These are phyloP conservation scores for Elaeis guineensis DNA, from an alignment of 176 grass and related monocot species.

Conservation along the genomic window DNA sequence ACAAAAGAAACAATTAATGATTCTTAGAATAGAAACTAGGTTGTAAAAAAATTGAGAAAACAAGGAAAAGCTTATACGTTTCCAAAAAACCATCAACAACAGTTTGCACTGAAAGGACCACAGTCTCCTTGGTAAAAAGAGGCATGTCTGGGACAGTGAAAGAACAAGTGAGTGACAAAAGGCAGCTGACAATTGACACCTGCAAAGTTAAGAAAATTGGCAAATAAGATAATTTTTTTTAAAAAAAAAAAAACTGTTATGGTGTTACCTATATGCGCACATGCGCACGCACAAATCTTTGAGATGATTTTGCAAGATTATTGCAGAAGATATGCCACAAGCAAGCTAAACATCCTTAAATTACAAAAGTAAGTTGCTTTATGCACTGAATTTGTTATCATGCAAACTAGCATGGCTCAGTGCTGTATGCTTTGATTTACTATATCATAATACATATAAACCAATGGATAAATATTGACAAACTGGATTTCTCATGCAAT, in stretches of 20 bases:
- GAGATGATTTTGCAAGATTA: too few species aligned
- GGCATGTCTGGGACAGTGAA: slow-evolving; percentile 44
- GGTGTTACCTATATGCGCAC: too few species aligned
- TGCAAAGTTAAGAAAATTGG: slow-evolving; percentile 34
- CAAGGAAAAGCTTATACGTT: slow-evolving; percentile 40
- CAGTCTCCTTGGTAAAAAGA: slow-evolving; percentile 56
- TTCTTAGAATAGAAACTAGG: slow-evolving; percentile 4
- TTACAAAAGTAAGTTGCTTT: too few species aligned
- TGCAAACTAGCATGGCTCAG: too few species aligned
- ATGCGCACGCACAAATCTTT: too few species aligned
- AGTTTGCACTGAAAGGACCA: slow-evolving; percentile 58
- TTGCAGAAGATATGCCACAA: too few species aligned
- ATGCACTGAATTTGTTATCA: too few species aligned
- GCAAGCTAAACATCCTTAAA: too few species aligned
- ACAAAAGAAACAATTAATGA: neutral
- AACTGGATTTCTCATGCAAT: too few species aligned
- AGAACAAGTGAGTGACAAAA: slow-evolving; percentile 55
- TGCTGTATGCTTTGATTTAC: too few species aligned
- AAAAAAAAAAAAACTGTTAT: slow-evolving; percentile 1
- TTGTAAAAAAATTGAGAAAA: slow-evolving; percentile 1
- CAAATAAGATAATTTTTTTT: slow-evolving; percentile 7
- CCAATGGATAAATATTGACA: too few species aligned
- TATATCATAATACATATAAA: too few species aligned
- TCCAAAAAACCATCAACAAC: slow-evolving; percentile 95
- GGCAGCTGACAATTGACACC: slow-evolving; percentile 82